phyloP scores from a whole-genome alignment of 2,329 filamentous ascomycete species.

The Cucurbitaria berberidis region DNA sequence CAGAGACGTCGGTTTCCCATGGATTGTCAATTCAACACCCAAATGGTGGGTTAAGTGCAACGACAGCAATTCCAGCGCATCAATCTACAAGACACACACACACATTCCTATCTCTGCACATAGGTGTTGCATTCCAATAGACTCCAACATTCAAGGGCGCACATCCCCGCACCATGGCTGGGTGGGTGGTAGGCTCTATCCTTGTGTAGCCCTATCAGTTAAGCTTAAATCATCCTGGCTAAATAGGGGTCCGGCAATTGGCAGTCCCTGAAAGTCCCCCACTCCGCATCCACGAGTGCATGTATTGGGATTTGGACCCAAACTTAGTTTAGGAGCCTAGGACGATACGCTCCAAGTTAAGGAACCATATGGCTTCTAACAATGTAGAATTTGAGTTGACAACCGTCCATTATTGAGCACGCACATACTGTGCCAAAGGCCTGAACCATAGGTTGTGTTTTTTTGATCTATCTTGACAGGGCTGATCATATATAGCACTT shows the following conservation, averaged over 20 bases:
- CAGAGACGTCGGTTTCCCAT: constrained; percentile 13
- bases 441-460: constrained; percentile 1
- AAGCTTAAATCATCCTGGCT: constrained; percentile 23
- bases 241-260: constrained; percentile 2
- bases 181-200: constrained; percentile 9
- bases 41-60: background rate
- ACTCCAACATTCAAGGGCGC: background rate
- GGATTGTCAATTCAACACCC: background rate
- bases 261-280: background rate
- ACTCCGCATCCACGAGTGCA: background rate
- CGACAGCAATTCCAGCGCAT: background rate
- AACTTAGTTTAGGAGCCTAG: too few relatives aligned
- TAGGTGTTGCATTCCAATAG: constrained; percentile 2
- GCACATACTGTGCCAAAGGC: background rate
- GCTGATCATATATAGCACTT: constrained; percentile 2
- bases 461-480: constrained; percentile 13
- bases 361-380: too few relatives aligned
- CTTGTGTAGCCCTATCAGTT: constrained; percentile 20
- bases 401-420: background rate
- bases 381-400: too few relatives aligned
- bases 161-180: constrained; percentile 21
- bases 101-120: constrained; percentile 2
- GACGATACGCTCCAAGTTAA: too few relatives aligned
- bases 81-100: background rate
- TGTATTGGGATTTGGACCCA: background rate